Evolutionary conservation across 768 basidiomycete genomes (phyloP).

Genomic region (Boletus speciosus): DNA sequence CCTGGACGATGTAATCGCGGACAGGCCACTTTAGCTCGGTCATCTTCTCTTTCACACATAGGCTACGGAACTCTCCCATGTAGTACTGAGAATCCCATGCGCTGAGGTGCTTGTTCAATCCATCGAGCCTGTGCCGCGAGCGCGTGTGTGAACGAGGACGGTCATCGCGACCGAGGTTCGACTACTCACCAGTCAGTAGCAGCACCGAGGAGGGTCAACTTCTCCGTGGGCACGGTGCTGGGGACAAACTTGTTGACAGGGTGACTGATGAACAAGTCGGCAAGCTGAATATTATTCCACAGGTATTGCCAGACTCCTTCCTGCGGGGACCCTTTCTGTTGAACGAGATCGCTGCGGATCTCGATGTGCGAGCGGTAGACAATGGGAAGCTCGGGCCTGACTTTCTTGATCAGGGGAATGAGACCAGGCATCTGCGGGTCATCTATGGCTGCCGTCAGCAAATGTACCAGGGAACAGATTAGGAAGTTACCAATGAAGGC

Average conservation of each 20-base stretch:
- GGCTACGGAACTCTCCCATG: conserved; percentile 81
- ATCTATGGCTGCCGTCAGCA: conserved; percentile 40
- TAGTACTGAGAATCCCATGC: conserved; percentile 83
- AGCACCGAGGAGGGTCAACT: conserved; percentile 71
- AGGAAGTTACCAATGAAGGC: conserved; percentile 72
- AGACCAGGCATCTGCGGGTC: conserved; percentile 94
- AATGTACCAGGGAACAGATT: not conserved
- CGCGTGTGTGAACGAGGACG: not conserved
- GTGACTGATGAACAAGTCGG: conserved; percentile 92
- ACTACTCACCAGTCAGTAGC: conserved; percentile 75
- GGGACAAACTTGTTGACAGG: conserved; percentile 95
- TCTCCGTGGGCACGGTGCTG: conserved; percentile 70
- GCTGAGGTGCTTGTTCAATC: conserved; percentile 85
- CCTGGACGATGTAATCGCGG: conserved; percentile 84
- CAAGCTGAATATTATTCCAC: conserved; percentile 86
- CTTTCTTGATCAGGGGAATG: conserved; percentile 87
- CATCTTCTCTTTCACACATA: conserved; percentile 81
- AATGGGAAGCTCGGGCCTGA: conserved; percentile 81
- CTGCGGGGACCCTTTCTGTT: conserved; percentile 77
- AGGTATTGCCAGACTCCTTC: conserved; percentile 94
- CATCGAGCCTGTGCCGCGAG: conserved; percentile 64
- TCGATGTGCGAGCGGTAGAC: conserved; percentile 96
- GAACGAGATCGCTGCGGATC: conserved; percentile 83
- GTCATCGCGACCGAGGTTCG: conserved; percentile 13
- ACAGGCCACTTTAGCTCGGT: conserved; percentile 70